Evolutionary conservation across 2,329 filamentous ascomycete genomes (phyloP).

Genomic region (Pestalotiopsis sp.): DNA sequence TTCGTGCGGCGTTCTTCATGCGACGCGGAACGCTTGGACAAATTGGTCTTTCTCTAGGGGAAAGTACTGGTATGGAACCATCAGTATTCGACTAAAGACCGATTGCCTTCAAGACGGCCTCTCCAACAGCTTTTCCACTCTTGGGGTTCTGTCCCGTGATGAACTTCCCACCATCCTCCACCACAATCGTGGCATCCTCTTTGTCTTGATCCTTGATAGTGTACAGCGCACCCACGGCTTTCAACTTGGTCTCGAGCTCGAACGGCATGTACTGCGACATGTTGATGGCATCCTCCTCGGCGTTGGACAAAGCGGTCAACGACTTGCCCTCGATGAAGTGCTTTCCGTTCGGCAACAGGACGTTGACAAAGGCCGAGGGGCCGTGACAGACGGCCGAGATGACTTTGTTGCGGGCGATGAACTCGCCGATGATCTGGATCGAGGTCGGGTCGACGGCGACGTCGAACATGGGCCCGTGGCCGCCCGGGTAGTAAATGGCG

Average conservation of each 20-base stretch:
- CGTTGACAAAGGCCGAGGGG: constrained; percentile 62
- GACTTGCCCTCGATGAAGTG: constrained; percentile 56
- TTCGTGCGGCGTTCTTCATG: too few relatives aligned
- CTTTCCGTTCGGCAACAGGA: constrained; percentile 52
- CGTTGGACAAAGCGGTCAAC: constrained; percentile 62
- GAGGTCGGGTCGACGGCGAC: constrained; percentile 58
- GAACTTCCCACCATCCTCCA: constrained; percentile 46
- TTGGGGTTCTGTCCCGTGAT: constrained; percentile 62
- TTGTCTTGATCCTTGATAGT: constrained; percentile 46
- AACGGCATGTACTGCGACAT: constrained; percentile 55
- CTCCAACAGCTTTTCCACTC: constrained; percentile 50
- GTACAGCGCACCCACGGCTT: constrained; percentile 51
- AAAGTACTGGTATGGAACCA: too few relatives aligned
- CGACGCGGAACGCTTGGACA: too few relatives aligned
- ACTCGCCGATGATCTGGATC: constrained; percentile 62
- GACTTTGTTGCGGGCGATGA: constrained; percentile 61
- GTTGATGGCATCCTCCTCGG: constrained; percentile 50
- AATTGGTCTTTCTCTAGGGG: too few relatives aligned
- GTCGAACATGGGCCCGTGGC: constrained; percentile 69
- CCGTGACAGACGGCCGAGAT: constrained; percentile 72
- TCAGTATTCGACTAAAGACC: constrained; percentile 7
- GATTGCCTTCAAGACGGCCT: constrained; percentile 51
- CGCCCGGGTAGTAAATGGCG: constrained; percentile 60
- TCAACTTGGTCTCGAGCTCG: constrained; percentile 57
- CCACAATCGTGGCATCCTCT: constrained; percentile 47